Conservation (phyloP, 179 eudicot species). For the Gypsophila paniculata region DNA sequence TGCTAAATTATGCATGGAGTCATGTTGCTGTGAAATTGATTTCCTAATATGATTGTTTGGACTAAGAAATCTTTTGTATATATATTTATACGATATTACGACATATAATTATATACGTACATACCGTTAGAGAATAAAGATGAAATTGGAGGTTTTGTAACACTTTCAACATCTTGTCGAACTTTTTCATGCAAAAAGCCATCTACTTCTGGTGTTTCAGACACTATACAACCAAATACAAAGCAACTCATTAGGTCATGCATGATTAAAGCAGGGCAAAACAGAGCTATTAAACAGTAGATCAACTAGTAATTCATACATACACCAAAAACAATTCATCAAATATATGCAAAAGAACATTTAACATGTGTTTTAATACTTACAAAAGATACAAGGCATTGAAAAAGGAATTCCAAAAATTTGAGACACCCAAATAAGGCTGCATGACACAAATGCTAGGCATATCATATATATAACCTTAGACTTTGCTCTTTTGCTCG, state of each 20-base stretch:
- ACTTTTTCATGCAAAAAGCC: slow-evolving; percentile 20
- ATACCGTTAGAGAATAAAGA: slow-evolving; percentile 53
- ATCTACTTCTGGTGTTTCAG: slow-evolving; percentile 33
- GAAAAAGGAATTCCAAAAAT: slow-evolving; percentile 30
- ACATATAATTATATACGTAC: background rate
- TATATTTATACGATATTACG: too few species aligned
- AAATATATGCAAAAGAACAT: background rate
- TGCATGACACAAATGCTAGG: slow-evolving; percentile 46
- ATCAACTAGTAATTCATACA: too few species aligned
- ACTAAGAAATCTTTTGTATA: too few species aligned
- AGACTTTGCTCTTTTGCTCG: slow-evolving; percentile 41
- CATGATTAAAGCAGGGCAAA: slow-evolving; percentile 25
- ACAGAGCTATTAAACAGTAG: too few species aligned
- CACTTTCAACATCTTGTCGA: slow-evolving; percentile 19
- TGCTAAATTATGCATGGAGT: background rate
- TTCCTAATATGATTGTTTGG: too few species aligned
- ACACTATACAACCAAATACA: slow-evolving; percentile 7
- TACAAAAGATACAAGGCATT: slow-evolving; percentile 40
- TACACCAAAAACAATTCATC: too few species aligned
- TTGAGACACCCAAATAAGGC: slow-evolving; percentile 48
- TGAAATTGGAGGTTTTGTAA: slow-evolving; percentile 30
- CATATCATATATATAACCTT: slow-evolving; percentile 36
- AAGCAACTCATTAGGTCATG: slow-evolving; percentile 3
- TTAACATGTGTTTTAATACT: slow-evolving; percentile 21
- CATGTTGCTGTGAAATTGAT: background rate